phyloP scores from a whole-genome alignment of 257 asterid genomes.

The Craterostigma plantagineum region DNA sequence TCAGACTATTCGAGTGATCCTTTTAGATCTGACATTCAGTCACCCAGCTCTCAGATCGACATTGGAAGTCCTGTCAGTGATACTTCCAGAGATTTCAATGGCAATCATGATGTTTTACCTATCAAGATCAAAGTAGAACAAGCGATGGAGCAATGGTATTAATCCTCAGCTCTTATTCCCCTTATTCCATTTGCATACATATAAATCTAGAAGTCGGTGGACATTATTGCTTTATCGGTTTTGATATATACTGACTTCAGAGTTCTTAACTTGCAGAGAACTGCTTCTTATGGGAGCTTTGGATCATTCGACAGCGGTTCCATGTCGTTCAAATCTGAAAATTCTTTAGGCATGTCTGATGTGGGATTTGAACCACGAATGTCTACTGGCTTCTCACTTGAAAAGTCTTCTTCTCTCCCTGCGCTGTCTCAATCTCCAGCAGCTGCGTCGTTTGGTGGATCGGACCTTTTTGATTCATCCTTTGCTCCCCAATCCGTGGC shows the following conservation, averaged over 20 bases:
- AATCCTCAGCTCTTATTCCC: conserved; percentile 27
- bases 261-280: conserved; percentile 30
- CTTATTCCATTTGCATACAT: not conserved
- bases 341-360: too few species aligned
- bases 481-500: too few species aligned
- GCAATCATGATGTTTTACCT: conserved; percentile 21
- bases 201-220: too few species aligned
- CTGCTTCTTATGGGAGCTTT: conserved; percentile 50
- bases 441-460: too few species aligned
- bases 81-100: conserved; percentile 35
- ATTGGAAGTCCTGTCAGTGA: conserved; percentile 50
- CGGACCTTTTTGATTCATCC: too few species aligned
- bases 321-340: conserved; percentile 14
- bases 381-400: too few species aligned
- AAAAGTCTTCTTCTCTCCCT: conserved; percentile 17
- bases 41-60: conserved; percentile 39
- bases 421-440: conserved; percentile 11
- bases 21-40: conserved; percentile 26
- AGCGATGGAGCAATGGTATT: conserved; percentile 4
- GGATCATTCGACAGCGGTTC: conserved; percentile 45
- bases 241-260: too few species aligned
- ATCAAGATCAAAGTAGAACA: conserved; percentile 15
- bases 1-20: conserved; percentile 49
- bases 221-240: too few species aligned
- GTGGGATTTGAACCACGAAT: too few species aligned